Conservation (phyloP, 1,284 basidiomycete species). For the Takashimella koratensis region DNA sequence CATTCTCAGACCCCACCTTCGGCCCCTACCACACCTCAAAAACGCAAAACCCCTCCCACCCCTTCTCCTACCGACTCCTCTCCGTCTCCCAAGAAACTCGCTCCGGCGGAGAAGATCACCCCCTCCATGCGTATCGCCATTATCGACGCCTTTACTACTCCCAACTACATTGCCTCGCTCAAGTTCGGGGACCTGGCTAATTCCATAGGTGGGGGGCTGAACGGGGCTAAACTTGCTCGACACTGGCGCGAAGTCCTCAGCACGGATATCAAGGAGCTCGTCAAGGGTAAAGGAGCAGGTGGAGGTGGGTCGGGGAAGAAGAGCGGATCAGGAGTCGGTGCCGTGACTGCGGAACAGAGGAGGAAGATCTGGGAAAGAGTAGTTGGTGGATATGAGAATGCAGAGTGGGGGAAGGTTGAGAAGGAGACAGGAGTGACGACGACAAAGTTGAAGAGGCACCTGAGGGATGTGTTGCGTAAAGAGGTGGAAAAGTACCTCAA, state of each 20-base stretch:
- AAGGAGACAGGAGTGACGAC: conserved; percentile 10
- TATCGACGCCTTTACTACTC: conserved; percentile 13
- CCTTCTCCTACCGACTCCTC: neutral
- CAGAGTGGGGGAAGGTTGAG: conserved; percentile 5
- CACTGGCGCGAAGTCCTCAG: conserved; percentile 37
- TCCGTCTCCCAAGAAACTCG: conserved; percentile 11
- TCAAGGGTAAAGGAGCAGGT: conserved; percentile 1
- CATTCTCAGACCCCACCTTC: no score
- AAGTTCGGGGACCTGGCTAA: conserved; percentile 10
- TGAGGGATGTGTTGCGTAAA: conserved; percentile 31
- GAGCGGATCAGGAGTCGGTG: conserved; percentile 6
- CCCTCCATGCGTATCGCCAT: conserved; percentile 16
- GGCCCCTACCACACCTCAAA: neutral
- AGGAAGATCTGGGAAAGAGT: conserved; percentile 20
- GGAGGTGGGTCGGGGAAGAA: conserved; percentile 1
- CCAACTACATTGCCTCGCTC: conserved; percentile 15
- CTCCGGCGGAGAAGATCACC: conserved; percentile 24
- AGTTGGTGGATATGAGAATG: conserved; percentile 13
- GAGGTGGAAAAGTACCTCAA: conserved; percentile 24
- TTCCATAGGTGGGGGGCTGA: neutral
- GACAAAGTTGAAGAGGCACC: conserved; percentile 31
- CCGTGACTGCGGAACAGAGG: conserved; percentile 2
- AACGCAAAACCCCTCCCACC: neutral
- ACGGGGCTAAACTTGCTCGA: conserved; percentile 16
- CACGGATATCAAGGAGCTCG: conserved; percentile 14